Evolutionary conservation across 2,329 filamentous ascomycete species (phyloP).

Genomic region (Aspergillus ochraceus): DNA sequence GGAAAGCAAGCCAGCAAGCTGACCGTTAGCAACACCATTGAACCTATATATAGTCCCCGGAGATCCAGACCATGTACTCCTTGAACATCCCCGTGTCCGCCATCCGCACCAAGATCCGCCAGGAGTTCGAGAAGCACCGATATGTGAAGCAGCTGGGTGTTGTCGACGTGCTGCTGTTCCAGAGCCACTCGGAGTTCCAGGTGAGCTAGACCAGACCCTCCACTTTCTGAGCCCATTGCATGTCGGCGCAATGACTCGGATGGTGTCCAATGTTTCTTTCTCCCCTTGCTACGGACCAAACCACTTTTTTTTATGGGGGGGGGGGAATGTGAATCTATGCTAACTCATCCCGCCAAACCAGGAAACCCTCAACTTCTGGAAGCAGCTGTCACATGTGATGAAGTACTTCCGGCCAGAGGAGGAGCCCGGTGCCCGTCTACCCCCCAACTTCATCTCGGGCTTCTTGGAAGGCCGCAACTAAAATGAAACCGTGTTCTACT

Average conservation of each 20-base stretch:
- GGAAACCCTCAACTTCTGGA: constrained; percentile 99
- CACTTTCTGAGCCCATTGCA: background rate
- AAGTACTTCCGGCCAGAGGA: constrained; percentile 93
- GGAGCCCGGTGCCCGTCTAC: constrained; percentile 72
- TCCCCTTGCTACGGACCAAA: background rate
- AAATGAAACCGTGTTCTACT: constrained; percentile 21
- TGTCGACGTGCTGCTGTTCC: constrained; percentile 84
- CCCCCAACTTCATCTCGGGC: constrained; percentile 85
- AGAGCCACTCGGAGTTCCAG: constrained; percentile 94
- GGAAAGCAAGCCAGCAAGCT: background rate
- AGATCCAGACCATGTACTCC: constrained; percentile 97
- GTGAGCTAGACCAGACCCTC: constrained; percentile 49
- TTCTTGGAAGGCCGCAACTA: constrained; percentile 81
- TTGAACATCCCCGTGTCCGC: constrained; percentile 82
- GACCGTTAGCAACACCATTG: background rate
- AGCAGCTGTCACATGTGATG: constrained; percentile 92
- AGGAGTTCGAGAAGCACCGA: constrained; percentile 95
- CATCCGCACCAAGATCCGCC: constrained; percentile 88
- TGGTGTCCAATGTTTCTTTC: background rate
- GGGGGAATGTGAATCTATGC: background rate
- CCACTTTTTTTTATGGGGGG: too few relatives aligned
- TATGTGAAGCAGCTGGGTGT: constrained; percentile 86
- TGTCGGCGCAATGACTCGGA: background rate
- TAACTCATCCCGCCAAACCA: constrained; percentile 36
- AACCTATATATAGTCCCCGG: constrained; percentile 68